Evolutionary conservation across 768 basidiomycete species (phyloP).

Genomic region (Pisolithus orientalis): DNA sequence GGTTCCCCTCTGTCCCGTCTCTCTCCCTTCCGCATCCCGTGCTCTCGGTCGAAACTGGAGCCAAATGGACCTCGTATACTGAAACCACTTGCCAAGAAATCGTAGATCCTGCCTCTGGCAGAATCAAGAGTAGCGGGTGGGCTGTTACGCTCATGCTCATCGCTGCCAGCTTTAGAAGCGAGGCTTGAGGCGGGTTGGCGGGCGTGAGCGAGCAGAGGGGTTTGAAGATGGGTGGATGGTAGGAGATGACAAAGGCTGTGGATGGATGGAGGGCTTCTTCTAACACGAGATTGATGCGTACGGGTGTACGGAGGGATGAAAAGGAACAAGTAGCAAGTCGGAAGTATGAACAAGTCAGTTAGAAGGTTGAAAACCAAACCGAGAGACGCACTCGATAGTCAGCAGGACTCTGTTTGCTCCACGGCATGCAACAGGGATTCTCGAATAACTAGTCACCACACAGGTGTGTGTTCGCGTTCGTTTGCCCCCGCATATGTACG

Average conservation of each 20-base stretch:
- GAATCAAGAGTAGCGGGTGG: constrained; percentile 88
- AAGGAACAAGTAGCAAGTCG: too few relatives aligned
- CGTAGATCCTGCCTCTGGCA: constrained; percentile 79
- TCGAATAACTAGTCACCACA: constrained; percentile 11
- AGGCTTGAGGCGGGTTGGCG: constrained; percentile 69
- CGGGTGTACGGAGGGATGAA: too few relatives aligned
- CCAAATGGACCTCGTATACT: too few relatives aligned
- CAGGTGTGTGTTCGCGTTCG: constrained; percentile 2
- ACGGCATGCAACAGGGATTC: constrained; percentile 49
- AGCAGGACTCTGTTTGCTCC: constrained; percentile 48
- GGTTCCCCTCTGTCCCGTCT: too few relatives aligned
- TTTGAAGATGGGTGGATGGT: constrained; percentile 83
- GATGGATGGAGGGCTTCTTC: constrained; percentile 58
- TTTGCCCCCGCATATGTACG: constrained; percentile 7
- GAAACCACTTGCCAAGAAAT: constrained; percentile 70
- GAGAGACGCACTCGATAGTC: constrained; percentile 56
- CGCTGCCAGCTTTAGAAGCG: constrained; percentile 73
- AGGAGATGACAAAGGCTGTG: constrained; percentile 69
- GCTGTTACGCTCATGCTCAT: constrained; percentile 75
- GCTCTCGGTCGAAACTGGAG: too few relatives aligned
- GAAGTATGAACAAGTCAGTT: not conserved
- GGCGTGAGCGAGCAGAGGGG: constrained; percentile 73
- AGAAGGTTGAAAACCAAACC: not conserved
- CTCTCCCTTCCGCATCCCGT: too few relatives aligned
- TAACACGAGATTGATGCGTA: constrained; percentile 33